These are phyloP conservation scores for Rhizophagus sp. DNA, from an alignment of 192 early-diverging fungal genomes.

Conservation along the genomic window DNA sequence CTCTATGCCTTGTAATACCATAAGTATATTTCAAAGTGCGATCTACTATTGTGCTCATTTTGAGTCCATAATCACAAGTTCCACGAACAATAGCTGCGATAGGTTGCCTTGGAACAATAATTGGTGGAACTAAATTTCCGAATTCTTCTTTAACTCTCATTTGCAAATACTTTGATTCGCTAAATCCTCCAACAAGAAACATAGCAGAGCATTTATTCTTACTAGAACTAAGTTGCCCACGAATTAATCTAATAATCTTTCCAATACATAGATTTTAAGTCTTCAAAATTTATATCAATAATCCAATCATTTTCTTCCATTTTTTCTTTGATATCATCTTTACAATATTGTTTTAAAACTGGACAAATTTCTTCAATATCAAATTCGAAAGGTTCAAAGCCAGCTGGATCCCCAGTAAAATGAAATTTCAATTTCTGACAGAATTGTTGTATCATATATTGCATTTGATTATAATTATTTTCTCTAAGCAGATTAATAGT, in stretches of 20 bases:
- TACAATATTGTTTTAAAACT: neutral
- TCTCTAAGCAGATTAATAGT: neutral
- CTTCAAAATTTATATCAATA: conserved; percentile 1
- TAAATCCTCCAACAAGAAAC: conserved; percentile 58
- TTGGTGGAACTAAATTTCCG: conserved; percentile 29
- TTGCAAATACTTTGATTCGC: conserved; percentile 48
- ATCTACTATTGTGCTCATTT: neutral
- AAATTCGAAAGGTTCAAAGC: neutral
- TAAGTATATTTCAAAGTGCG: neutral
- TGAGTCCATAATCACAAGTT: neutral
- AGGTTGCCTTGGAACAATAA: conserved; percentile 45
- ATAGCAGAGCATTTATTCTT: conserved; percentile 40
- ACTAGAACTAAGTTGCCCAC: conserved; percentile 41
- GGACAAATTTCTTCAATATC: conserved; percentile 19
- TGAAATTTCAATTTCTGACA: neutral
- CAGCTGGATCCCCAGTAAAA: neutral
- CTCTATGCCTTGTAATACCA: neutral
- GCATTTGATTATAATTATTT: conserved; percentile 15
- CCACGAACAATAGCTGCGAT: conserved; percentile 36
- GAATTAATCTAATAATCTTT: conserved; percentile 41
- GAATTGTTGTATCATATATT: conserved; percentile 7
- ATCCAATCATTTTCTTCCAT: conserved; percentile 13
- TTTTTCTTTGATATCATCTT: neutral
- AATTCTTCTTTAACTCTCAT: conserved; percentile 38
- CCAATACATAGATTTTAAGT: conserved; percentile 45